Conservation (phyloP, 2,329 filamentous ascomycete genomes). For the Stromatinia cepivora region DNA sequence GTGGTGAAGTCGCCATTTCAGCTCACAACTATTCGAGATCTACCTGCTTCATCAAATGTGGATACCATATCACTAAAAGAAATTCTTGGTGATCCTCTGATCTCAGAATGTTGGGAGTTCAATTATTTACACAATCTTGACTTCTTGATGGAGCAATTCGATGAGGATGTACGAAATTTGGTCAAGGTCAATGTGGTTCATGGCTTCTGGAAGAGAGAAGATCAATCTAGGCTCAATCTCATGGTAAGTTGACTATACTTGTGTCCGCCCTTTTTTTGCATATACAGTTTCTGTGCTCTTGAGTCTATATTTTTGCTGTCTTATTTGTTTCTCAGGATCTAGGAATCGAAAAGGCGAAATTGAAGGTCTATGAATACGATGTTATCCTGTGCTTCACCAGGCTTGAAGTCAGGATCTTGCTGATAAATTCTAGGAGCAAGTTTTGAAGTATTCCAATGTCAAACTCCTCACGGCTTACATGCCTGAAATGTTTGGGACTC, state of each 20-base stretch:
- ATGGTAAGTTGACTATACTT: conserved; percentile 45
- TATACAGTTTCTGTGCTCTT: neutral
- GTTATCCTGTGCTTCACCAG: neutral
- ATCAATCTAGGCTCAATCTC: conserved; percentile 49
- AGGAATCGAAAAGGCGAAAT: neutral
- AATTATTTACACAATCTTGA: conserved; percentile 58
- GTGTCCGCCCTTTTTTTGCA: neutral
- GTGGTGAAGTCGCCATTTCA: conserved; percentile 54
- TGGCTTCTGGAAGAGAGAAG: conserved; percentile 67
- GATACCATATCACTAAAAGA: conserved; percentile 57
- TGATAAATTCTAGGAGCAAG: conserved; percentile 53
- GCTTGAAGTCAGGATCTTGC: neutral
- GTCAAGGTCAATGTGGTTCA: conserved; percentile 61
- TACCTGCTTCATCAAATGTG: conserved; percentile 53
- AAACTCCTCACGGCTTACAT: conserved; percentile 72
- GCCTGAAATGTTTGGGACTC: conserved; percentile 82
- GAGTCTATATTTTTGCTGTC: neutral
- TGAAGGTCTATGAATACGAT: neutral
- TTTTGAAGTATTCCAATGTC: conserved; percentile 64
- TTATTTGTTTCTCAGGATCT: neutral
- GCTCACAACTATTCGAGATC: conserved; percentile 57
- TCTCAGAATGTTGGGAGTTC: conserved; percentile 55
- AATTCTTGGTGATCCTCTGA: conserved; percentile 61
- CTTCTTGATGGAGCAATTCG: conserved; percentile 58
- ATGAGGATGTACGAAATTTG: conserved; percentile 53